Conservation (phyloP, 345 rosid genomes). For the Populus ilicifolia region DNA sequence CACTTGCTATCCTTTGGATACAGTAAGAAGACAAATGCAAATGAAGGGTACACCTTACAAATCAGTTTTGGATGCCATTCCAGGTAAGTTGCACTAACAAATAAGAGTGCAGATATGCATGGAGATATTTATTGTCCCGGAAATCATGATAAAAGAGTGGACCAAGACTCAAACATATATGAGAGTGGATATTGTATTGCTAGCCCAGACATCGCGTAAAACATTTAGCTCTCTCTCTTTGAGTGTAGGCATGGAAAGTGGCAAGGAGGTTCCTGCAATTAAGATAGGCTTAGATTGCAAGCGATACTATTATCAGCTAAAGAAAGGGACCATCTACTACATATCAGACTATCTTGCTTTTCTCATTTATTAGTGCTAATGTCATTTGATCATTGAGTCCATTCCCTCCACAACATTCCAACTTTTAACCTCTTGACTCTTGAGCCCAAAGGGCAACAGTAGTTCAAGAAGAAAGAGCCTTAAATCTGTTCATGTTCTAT, state of each 20-base stretch:
- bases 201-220: not conserved
- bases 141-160: not conserved
- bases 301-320: not conserved
- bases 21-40: conserved; percentile 97
- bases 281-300: not conserved
- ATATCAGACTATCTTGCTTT: not conserved
- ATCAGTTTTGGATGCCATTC: conserved; percentile 76
- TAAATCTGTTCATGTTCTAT: not conserved
- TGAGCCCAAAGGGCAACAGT: not conserved
- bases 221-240: not conserved
- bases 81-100: conserved; percentile 38
- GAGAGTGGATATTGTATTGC: not conserved
- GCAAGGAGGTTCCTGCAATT: not conserved
- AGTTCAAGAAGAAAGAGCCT: not conserved
- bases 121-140: not conserved
- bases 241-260: not conserved
- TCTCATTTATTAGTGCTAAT: not conserved
- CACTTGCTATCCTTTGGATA: conserved; percentile 94
- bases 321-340: not conserved
- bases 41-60: conserved; percentile 86
- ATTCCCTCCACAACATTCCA: not conserved
- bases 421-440: not conserved
- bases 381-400: not conserved
- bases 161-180: not conserved
- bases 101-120: not conserved